Evolutionary conservation across 2,329 filamentous ascomycete genomes (phyloP).

Genomic region (Elsinoe necatrix): DNA sequence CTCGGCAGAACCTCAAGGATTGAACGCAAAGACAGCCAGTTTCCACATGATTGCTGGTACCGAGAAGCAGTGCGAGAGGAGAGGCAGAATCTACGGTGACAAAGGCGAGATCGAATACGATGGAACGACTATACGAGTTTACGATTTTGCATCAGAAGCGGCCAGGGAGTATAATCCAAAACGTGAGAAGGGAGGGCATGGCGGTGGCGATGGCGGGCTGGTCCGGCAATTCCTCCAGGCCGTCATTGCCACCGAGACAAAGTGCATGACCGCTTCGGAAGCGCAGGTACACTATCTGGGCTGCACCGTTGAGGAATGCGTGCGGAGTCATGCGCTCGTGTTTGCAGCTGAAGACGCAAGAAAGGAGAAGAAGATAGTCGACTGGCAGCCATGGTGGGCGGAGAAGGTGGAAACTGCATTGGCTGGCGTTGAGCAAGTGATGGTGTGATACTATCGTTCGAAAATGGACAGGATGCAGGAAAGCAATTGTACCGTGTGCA

Average conservation of each 20-base stretch:
- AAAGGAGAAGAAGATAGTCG: constrained; percentile 57
- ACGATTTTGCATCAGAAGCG: constrained; percentile 57
- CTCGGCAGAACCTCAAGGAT: constrained; percentile 21
- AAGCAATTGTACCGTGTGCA: neutral
- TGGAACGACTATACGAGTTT: constrained; percentile 63
- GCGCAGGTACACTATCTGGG: constrained; percentile 72
- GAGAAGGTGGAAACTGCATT: constrained; percentile 38
- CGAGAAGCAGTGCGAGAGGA: constrained; percentile 74
- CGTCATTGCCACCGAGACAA: constrained; percentile 67
- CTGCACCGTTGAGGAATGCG: constrained; percentile 74
- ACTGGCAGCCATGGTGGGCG: constrained; percentile 71
- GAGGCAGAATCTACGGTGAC: constrained; percentile 78
- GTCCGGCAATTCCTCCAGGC: constrained; percentile 75
- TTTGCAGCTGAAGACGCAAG: constrained; percentile 91
- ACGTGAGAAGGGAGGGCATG: constrained; percentile 50
- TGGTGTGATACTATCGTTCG: neutral
- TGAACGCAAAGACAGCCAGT: constrained; percentile 71
- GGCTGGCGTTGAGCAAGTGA: neutral
- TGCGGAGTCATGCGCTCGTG: constrained; percentile 85
- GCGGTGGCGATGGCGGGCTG: constrained; percentile 72
- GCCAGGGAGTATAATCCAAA: constrained; percentile 51
- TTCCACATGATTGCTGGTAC: constrained; percentile 95
- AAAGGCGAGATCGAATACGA: constrained; percentile 82
- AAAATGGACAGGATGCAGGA: neutral
- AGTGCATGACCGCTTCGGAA: constrained; percentile 54